Evolutionary conservation across 1,139 yeast genomes (phyloP), one percentile per base, ranked within the genome.

Genomic region (Candida labiduridarum): DNA sequence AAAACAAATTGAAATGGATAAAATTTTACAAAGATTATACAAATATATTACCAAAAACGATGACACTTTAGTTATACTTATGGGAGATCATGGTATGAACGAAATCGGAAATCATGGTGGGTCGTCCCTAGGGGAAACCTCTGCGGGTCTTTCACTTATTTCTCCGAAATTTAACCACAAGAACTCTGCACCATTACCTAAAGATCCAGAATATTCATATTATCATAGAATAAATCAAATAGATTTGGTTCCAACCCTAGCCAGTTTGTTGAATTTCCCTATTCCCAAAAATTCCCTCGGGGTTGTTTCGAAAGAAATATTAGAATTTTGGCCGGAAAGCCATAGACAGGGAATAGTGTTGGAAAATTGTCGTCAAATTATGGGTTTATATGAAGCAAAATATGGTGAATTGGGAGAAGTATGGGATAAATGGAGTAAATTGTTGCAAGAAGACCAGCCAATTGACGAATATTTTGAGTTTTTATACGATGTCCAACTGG

Each of bases 51-150:
- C 57, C 3, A 22, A 49, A 3, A 75, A 78, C 41, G 80, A 84
- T 27, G 87, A 96, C 0, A 49, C 56, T 4, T 66, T 94, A 44
- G 69, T 94, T 34, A 82, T 94, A 7, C 81, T 94, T 0, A 73
- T 89, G 73, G 99, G 99, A 1, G 98, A 92, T 61, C 98, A 92
- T 66, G 98, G 98, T 1, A 92, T 92, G 98, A 89, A 89, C 60
- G 89, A 85, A 47, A 82, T 85, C 2, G 99, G 99, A 0, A 94
- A 94, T 60, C 99, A 94, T 64, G 99, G 99, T 11, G 99, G 97
- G 0, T 89, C 97, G 0, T 88, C 97, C 0, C 67, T 78, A 0
- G 96, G 97, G 0, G 99, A 94, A 65, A 94, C 97, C 0, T 87
- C 91, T 22, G 86, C 99, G 0, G 97, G 88, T 0, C 62, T 94